Evolutionary conservation across 352 stramenopile genomes (phyloP), one percentile per base, ranked within the genome.

Genomic region (Phytopythium delawarense): DNA sequence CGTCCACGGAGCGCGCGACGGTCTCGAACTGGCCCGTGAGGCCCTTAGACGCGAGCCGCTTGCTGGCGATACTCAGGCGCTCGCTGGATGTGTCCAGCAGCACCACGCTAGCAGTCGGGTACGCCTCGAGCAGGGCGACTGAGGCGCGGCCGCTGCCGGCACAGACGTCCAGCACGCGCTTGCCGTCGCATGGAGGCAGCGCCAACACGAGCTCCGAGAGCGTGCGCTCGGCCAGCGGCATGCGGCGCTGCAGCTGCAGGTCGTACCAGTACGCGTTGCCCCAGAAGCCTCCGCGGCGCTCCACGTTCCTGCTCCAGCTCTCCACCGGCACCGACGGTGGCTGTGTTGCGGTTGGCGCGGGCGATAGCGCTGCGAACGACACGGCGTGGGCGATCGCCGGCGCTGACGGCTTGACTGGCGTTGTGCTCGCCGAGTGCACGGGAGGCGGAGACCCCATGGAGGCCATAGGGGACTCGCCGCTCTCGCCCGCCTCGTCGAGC

Each of bases 251-350:
- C 8, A 93, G 40, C 20, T 93, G 73, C 49, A 91, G 69, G 42
- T 93, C 84, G 70, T 93, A 93, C 84, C 84, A 93, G 61, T 77
- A 75, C 20, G 82, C 76, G 44, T 93, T 78, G 25, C 79, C 78
- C 81, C 82, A 93, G 56, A 93, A 93, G 13, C 84, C 84, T 8
- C 78, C 74, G 12, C 75, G 72, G 7, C 76, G 78, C 46, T 82
- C 62, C n/a, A 91, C 63, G 57, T 91, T 91, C n/a, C 63, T 75
- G 20, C 61, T 28, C 81, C 81, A 91, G 51, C 66, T 62, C 44
- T 46, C 44, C 13, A 0, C 18, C 16, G 32, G 15, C 57, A 9
- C 5, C 57, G 23, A 25, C 7, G 55, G 20, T 13, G 30, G 16
- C 18, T 16, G 30, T 6, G 12, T 2, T 12, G 48, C 48, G 3